Base-by-base conservation (phyloP, 148 eudicot genomes). In the Polygonum aviculare region DNA sequence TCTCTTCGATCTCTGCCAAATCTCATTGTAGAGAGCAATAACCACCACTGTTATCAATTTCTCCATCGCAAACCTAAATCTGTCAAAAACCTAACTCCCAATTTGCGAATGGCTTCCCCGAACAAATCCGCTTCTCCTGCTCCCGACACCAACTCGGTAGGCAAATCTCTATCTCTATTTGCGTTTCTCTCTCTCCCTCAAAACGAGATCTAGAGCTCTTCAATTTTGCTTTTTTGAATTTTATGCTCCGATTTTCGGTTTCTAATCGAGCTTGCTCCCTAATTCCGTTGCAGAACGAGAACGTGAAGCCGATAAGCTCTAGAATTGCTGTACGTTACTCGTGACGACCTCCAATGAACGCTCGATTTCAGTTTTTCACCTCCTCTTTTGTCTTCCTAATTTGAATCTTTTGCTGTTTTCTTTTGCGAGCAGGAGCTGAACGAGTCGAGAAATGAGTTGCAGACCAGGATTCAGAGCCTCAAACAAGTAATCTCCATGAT, bases 361-460 rank as follows among this genome's bases (percentile, higher is more conserved):
- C 55, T 4, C 39, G 12, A n/a, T 55, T 78, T 40, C 41, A 39
- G 59, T 21, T 35, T 38, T 39, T 26, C 12, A 14, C 15, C 73
- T 47, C 16, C 52, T 60, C 4, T 62, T 45, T 7, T 70, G n/a
- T 12, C 16, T 19, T 3, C 19, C 44, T 26, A 33, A 14, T 50
- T 39, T 35, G 60, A 26, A 26, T 21, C 4, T 69, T 47, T 74
- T 8, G 70, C 2, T 2, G 39, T 26, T 40, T 74, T 26, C 31
- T 49, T 48, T 79, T 75, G 39, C 54, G 19, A 7, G 14, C 74
- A 94, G 94, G 97, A 91, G 76, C 72, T 94, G 86, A 85, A 59
- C 60, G 92, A 90, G 75, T 91, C 95, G 36, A 84, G 97, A 79
- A 78, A 84, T 35, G 97, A 94, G 80, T 88, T 91, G 77, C 81